Percentiles rank a stretch among this genome's conserved stretches.
Conservation (phyloP, 2,329 filamentous ascomycete species). For the Sporothrix phasma region DNA sequence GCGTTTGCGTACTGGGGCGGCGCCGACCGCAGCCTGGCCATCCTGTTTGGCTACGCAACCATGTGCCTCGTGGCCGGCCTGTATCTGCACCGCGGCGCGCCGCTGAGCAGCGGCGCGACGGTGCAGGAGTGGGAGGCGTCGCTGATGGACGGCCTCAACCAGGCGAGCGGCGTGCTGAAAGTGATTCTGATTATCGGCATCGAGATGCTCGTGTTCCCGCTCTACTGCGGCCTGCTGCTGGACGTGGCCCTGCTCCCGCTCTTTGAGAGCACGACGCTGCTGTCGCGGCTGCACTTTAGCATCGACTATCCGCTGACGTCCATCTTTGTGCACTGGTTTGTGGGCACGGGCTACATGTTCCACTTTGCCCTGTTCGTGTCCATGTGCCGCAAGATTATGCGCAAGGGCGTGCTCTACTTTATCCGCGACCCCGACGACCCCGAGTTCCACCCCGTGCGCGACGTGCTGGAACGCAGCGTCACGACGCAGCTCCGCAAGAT, state of each 20-base stretch:
- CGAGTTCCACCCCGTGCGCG: conserved; percentile 93
- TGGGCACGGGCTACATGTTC: conserved; percentile 99
- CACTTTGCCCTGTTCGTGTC: conserved; percentile 97
- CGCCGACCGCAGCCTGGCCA: conserved; percentile 58
- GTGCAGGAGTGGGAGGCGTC: conserved; percentile 61
- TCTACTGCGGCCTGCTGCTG: conserved; percentile 88
- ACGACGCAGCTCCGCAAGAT: conserved; percentile 93
- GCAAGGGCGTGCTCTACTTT: conserved; percentile 90
- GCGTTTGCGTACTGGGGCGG: conserved; percentile 58
- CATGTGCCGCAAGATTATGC: conserved; percentile 97
- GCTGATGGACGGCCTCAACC: conserved; percentile 72
- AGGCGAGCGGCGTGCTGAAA: conserved; percentile 94
- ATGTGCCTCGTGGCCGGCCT: conserved; percentile 64
- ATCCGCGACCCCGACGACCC: conserved; percentile 97
- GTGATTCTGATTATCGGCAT: conserved; percentile 98
- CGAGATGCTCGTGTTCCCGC: conserved; percentile 93
- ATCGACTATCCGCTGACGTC: conserved; percentile 74
- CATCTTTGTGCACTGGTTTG: conserved; percentile 96
- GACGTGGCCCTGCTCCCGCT: conserved; percentile 82
- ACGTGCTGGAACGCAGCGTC: conserved; percentile 88
- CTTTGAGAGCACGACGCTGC: conserved; percentile 70
- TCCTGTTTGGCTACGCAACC: conserved; percentile 70
- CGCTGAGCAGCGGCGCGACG: conserved; percentile 50
- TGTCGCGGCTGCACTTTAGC: conserved; percentile 69
- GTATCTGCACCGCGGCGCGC: conserved; percentile 65